Evolutionary conservation across 768 basidiomycete genomes (phyloP).

Genomic region (Russula virescens): DNA sequence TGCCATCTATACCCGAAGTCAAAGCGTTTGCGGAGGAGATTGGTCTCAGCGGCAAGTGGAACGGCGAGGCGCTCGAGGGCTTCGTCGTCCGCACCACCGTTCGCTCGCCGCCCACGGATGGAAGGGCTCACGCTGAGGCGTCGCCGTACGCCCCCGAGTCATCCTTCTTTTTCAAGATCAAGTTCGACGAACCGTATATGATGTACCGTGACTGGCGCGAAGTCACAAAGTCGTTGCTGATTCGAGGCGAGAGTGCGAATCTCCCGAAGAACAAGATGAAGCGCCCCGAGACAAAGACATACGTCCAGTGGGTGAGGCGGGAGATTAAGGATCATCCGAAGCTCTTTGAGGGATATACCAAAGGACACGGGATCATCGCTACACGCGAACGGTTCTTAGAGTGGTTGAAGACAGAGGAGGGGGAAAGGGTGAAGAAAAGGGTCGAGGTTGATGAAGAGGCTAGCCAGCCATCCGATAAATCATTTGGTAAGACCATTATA

Average conservation of each 20-base stretch:
- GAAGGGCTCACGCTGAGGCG: constrained; percentile 25
- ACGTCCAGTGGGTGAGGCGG: constrained; percentile 75
- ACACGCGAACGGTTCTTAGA: constrained; percentile 72
- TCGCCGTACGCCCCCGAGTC: constrained; percentile 73
- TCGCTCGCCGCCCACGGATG: constrained; percentile 37
- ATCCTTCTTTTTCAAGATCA: constrained; percentile 98
- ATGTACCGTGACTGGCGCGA: constrained; percentile 99
- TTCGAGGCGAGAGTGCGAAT: constrained; percentile 31
- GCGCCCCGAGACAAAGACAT: constrained; percentile 70
- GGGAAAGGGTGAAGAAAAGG: constrained; percentile 29
- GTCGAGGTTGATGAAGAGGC: constrained; percentile 30
- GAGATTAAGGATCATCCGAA: constrained; percentile 60
- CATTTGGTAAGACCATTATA: constrained; percentile 72
- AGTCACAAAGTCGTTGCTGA: constrained; percentile 73
- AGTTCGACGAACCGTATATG: constrained; percentile 98
- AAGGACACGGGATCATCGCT: constrained; percentile 80
- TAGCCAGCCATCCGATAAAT: constrained; percentile 22
- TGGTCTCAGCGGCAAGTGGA: constrained; percentile 66
- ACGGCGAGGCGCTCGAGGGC: constrained; percentile 82
- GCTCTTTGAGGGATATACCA: constrained; percentile 57
- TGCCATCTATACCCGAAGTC: constrained; percentile 63
- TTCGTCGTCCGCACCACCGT: constrained; percentile 87
- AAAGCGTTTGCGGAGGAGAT: constrained; percentile 64
- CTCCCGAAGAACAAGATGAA: constrained; percentile 64
- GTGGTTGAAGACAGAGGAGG: constrained; percentile 54